Percentiles rank a stretch among this genome's conserved stretches.
Evolutionary conservation across 306 rosid species (phyloP).

Genomic region (Trifolium fragiferum): DNA sequence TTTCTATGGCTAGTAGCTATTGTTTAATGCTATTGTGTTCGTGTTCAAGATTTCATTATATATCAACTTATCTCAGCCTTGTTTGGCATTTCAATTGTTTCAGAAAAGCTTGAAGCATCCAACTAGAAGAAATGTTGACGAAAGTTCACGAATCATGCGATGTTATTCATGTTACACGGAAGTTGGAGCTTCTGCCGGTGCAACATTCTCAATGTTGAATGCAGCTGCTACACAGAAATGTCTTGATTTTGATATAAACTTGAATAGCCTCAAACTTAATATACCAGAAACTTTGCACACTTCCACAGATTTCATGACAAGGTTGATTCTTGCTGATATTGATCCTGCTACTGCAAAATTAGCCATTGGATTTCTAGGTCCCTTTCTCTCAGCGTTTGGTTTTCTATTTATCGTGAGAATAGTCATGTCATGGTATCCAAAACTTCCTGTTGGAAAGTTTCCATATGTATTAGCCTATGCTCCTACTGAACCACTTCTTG

Average conservation of each 20-base stretch:
- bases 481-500: conserved; percentile 89
- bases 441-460: conserved; percentile 80
- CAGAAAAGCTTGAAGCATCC: conserved; percentile 58
- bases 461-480: conserved; percentile 90
- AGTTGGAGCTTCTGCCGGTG: conserved; percentile 26
- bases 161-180: conserved; percentile 49
- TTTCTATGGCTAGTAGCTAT: not conserved
- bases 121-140: conserved; percentile 40
- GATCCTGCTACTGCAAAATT: conserved; percentile 86
- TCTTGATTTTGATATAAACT: conserved; percentile 34
- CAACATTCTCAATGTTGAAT: conserved; percentile 5
- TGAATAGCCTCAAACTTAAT: conserved; percentile 34
- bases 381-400: conserved; percentile 71
- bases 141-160: conserved; percentile 34
- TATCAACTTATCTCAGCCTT: not conserved
- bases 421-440: conserved; percentile 98
- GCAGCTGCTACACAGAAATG: conserved; percentile 37
- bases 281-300: conserved; percentile 43
- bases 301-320: conserved; percentile 43
- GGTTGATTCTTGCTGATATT: conserved; percentile 66
- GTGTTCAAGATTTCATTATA: conserved; percentile 10
- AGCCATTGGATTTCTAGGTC: conserved; percentile 74
- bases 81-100: conserved; percentile 31
- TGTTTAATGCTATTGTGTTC: conserved; percentile 2
- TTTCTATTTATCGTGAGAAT: conserved; percentile 82